Base-by-base conservation (phyloP, 1,284 basidiomycete species). In the Garcileccinum viscosum region DNA sequence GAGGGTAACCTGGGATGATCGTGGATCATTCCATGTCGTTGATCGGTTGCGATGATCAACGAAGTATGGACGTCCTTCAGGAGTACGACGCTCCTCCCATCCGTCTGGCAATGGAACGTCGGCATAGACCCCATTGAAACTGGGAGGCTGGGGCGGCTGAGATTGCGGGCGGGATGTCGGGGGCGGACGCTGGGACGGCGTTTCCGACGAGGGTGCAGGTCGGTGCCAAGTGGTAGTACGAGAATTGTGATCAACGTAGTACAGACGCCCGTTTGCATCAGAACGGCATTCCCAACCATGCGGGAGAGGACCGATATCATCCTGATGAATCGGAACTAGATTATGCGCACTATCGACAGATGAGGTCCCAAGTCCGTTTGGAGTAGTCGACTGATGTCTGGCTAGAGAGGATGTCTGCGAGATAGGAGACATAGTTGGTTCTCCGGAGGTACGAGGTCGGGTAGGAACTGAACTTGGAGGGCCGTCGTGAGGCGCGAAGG, bases 21-120 rank as follows among this genome's bases (percentile, higher is more conserved):
- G 91, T 5, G 98, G 98, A 81, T 99, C 98, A 38, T 96, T 96
- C 97, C 97, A 99, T 30, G 97, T 99, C 22, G 97, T 99, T 42
- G 96, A 98, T 33, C 98, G 90, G 0, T 95, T 96, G 80, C 95
- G 95, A 84, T 98, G 96, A 78, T 97, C 95, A 35, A 99, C 97
- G 80, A 98, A 99, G 85, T 99, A 99, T 1, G 97, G 95, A 62
- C 98, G 88, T 7, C 97, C 97, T 82, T 99, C 96, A n/a, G 97
- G 93, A 2, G 97, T 99, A 77, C 95, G 93, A 50, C 97, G 92
- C 82, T 99, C 97, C 82, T 99, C 98, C 98, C 98, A 99, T 22
- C 97, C 98, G 24, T 95, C 90, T 0, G 97, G 98, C 7, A 99
- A 87, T 22, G 94, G 94, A 17, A 97, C 94, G 70, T 89, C 88